phyloP scores from a whole-genome alignment of 306 rosid genomes.

The Vigna trinervia region DNA sequence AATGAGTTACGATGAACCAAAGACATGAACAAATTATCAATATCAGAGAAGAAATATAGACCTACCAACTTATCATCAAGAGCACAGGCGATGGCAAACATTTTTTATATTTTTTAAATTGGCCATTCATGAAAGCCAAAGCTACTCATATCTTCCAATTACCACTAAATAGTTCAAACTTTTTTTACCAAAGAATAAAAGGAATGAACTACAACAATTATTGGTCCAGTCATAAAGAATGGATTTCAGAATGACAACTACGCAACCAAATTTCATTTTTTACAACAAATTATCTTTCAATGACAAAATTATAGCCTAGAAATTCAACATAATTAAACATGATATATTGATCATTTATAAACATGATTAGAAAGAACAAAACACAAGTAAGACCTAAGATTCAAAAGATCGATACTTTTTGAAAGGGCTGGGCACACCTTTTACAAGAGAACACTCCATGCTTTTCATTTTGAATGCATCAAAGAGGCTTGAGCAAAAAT shows the following conservation, averaged over 20 bases:
- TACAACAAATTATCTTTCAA: constrained; percentile 2
- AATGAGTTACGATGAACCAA: constrained; percentile 10
- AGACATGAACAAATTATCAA: constrained; percentile 9
- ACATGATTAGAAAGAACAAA: constrained; percentile 31
- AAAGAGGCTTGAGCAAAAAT: constrained; percentile 66
- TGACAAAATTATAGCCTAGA: constrained; percentile 17
- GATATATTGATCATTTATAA: not conserved
- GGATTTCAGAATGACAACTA: constrained; percentile 25
- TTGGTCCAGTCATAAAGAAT: not conserved
- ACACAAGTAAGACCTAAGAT: constrained; percentile 14
- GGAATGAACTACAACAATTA: constrained; percentile 2
- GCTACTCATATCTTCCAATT: constrained; percentile 3
- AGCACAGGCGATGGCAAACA: not conserved
- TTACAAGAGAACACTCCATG: constrained; percentile 46
- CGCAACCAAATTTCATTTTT: not conserved
- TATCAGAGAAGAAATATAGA: not conserved
- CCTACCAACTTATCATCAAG: constrained; percentile 6
- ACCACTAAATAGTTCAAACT: not conserved
- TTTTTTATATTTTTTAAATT: not conserved
- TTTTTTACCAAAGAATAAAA: constrained; percentile 22
- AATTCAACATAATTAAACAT: not conserved
- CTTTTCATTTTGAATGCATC: constrained; percentile 60
- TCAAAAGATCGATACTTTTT: constrained; percentile 24
- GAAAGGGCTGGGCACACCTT: constrained; percentile 54
- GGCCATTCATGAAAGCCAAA: constrained; percentile 19